These are phyloP conservation scores for Tolypocladium endophyticum DNA, from an alignment of 2,329 filamentous ascomycete genomes.

Conservation along the genomic window DNA sequence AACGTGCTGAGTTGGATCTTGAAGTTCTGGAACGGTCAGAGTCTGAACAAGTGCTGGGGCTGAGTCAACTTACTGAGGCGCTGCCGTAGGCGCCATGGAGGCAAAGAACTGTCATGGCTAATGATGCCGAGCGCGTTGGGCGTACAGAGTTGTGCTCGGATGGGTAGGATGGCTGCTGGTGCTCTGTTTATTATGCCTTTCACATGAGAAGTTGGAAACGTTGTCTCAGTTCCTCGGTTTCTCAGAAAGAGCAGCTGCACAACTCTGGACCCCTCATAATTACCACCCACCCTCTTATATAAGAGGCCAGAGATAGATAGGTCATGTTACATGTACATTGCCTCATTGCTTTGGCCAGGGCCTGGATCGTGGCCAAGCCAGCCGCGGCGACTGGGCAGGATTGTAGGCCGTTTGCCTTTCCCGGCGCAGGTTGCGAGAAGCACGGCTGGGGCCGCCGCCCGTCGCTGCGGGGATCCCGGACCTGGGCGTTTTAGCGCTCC, in stretches of 20 bases:
- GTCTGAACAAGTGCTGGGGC: neutral
- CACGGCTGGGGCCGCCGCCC: neutral
- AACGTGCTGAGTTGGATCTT: slow-evolving; percentile 37
- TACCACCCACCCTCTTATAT: neutral
- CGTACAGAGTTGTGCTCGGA: too few relatives aligned
- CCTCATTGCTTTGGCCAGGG: neutral
- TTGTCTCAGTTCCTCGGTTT: neutral
- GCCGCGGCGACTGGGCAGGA: neutral
- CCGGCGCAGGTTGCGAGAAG: neutral
- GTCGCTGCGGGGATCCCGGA: neutral
- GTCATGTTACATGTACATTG: neutral
- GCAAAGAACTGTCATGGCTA: slow-evolving; percentile 44
- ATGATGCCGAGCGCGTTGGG: neutral
- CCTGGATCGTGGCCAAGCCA: neutral
- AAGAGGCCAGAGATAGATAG: neutral
- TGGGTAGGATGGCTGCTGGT: neutral
- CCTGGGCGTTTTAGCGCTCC: neutral
- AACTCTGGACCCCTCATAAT: neutral
- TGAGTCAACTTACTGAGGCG: slow-evolving; percentile 31
- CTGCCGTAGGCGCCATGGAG: slow-evolving; percentile 48
- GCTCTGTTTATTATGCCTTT: neutral
- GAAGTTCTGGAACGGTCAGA: slow-evolving; percentile 33
- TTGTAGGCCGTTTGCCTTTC: neutral
- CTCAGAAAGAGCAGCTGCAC: neutral
- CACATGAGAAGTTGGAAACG: neutral